Evolutionary conservation across 1,284 basidiomycete species (phyloP), one percentile per base, ranked within the genome.

Genomic region (Leccinum fallax): DNA sequence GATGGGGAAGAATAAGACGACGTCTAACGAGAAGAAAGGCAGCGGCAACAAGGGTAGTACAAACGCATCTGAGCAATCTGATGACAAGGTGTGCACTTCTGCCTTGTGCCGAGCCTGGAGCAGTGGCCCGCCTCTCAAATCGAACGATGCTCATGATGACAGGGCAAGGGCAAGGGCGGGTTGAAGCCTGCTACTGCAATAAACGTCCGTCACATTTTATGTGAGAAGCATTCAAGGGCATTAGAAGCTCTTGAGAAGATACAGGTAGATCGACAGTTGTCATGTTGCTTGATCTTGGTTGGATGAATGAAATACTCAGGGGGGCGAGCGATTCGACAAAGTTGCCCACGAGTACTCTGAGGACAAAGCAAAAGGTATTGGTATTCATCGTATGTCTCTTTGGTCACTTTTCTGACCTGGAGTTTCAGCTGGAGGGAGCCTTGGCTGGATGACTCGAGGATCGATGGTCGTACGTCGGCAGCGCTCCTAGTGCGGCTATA

Each of bases 341-440:
- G 90, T 94, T 32, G 92, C 93, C 2, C 87, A 92, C 66, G 91
- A 93, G 66, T 93, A 90, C 68, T 92, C 90, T 1, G 92, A 94
- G 74, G 92, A 94, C 77, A 94, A 94, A 74, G 93, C 93, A 4
- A 93, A 93, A 82, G 84, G 91, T 48, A 46, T 46, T 21, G 10
- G 10, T 88, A 43, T 6, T 9, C 24, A 19, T 52, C 21, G 21
- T 15, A 13, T 13, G 21, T 61, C 15, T 26, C 32, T 30, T 36
- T 38, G 34, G 24, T 61, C 32, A 2, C 24, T 36, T 40, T 56
- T 60, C 36, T 59, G 46, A 36, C 63, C 48, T 53, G 55, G n/a
- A 24, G 40, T 30, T 66, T 57, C 60, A 93, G 92, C 87, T 71
- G 92, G 92, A 32, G 92, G 92, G 36, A 91, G 88, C 71, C 80